These are phyloP conservation scores for Hippophae gyantsensis DNA, from an alignment of 306 rosid species.

Conservation along the genomic window DNA sequence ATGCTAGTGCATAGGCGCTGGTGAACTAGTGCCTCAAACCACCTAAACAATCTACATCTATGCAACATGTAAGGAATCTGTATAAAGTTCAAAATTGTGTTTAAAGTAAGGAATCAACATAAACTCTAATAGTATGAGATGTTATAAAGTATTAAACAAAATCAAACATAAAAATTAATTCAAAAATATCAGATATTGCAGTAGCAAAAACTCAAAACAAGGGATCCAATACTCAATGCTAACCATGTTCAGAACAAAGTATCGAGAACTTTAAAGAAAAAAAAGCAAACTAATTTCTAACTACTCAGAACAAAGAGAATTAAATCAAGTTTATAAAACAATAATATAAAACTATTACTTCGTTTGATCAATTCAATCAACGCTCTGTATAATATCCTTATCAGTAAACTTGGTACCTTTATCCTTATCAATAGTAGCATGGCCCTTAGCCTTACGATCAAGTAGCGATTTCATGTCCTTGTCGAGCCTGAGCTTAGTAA, in stretches of 20 bases:
- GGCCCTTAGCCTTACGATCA: conserved; percentile 92
- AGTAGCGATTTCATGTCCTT: conserved; percentile 86
- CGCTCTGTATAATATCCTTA: conserved; percentile 76
- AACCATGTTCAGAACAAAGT: background rate
- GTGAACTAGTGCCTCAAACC: no score
- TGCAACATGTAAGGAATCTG: no score
- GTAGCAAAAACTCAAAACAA: background rate
- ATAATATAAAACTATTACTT: background rate
- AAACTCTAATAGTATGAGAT: no score
- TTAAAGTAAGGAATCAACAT: no score
- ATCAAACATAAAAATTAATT: background rate
- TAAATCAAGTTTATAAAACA: background rate
- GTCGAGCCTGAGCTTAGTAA: conserved; percentile 75
- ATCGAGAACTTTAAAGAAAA: background rate
- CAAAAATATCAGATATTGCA: background rate
- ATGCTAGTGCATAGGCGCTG: no score
- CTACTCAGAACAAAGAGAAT: background rate
- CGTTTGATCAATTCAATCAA: conserved; percentile 35
- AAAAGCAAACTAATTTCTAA: no score
- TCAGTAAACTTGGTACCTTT: conserved; percentile 90
- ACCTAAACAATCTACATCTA: no score
- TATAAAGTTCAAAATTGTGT: no score
- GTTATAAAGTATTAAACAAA: no score
- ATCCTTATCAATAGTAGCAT: conserved; percentile 91
- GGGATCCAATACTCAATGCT: conserved; percentile 5